Evolutionary conservation across 768 basidiomycete species (phyloP).

Genomic region (Trametes cingulata): DNA sequence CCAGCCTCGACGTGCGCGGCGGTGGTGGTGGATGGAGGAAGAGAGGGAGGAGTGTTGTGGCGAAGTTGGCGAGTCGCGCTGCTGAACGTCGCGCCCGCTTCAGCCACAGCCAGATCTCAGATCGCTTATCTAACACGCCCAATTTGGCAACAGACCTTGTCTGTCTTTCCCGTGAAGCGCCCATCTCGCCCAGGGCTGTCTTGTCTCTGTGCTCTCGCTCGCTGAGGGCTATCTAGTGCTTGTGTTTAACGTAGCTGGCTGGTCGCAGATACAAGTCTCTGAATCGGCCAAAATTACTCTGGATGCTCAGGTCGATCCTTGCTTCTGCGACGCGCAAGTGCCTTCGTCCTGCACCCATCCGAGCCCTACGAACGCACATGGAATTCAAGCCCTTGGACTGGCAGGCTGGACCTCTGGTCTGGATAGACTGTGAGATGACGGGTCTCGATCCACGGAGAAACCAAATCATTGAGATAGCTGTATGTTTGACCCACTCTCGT

Average conservation of each 20-base stretch:
- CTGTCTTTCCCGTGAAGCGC: background rate
- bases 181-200: no score
- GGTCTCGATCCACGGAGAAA: constrained; percentile 68
- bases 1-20: background rate
- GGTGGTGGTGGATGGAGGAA: background rate
- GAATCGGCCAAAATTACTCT: background rate
- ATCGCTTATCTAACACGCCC: background rate
- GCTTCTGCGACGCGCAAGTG: constrained; percentile 6
- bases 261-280: background rate
- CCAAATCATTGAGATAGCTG: constrained; percentile 80
- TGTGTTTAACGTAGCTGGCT: background rate
- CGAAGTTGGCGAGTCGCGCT: background rate
- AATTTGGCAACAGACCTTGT: background rate
- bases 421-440: constrained; percentile 91
- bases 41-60: background rate
- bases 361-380: constrained; percentile 6
- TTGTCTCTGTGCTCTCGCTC: no score
- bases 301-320: constrained; percentile 3
- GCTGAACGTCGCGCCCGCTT: background rate
- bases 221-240: no score
- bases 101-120: constrained; percentile 10
- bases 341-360: background rate
- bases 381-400: constrained; percentile 40
- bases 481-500: constrained; percentile 29
- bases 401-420: constrained; percentile 67